Conservation (phyloP, 768 basidiomycete species). For the Russula griseocarnosa region DNA sequence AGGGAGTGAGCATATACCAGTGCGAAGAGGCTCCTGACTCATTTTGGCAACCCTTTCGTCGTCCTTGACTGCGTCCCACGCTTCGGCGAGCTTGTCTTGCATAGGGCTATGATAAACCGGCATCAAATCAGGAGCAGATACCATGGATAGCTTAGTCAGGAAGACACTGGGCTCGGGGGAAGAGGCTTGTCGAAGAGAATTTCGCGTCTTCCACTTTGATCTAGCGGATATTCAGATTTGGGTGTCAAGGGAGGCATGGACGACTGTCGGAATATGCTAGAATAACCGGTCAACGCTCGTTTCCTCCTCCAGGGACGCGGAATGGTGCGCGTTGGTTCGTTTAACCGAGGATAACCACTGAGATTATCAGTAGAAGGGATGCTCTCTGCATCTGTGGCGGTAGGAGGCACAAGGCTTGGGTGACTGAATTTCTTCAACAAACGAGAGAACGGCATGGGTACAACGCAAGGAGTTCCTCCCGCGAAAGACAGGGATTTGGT, state of each 20-base stretch:
- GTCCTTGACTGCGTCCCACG: slow-evolving; percentile 7
- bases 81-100: slow-evolving; percentile 5
- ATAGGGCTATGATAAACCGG: neutral
- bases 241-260: no score
- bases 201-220: neutral
- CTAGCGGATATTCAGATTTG: neutral
- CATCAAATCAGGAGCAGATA: neutral
- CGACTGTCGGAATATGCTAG: neutral
- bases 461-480: neutral
- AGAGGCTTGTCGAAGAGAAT: neutral
- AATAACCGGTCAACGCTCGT: neutral
- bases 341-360: neutral
- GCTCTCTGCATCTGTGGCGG: neutral
- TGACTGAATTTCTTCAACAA: slow-evolving; percentile 13
- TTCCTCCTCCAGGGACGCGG: slow-evolving; percentile 14
- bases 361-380: neutral
- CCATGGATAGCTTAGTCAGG: neutral
- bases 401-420: neutral
- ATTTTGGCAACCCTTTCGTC: neutral
- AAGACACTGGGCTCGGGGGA: neutral
- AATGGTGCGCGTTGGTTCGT: neutral
- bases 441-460: slow-evolving; percentile 8
- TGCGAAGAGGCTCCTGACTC: neutral
- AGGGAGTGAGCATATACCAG: neutral
- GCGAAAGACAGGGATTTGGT: neutral